Conservation (phyloP, 2,329 filamentous ascomycete species). For the Fusarium incarnatum region DNA sequence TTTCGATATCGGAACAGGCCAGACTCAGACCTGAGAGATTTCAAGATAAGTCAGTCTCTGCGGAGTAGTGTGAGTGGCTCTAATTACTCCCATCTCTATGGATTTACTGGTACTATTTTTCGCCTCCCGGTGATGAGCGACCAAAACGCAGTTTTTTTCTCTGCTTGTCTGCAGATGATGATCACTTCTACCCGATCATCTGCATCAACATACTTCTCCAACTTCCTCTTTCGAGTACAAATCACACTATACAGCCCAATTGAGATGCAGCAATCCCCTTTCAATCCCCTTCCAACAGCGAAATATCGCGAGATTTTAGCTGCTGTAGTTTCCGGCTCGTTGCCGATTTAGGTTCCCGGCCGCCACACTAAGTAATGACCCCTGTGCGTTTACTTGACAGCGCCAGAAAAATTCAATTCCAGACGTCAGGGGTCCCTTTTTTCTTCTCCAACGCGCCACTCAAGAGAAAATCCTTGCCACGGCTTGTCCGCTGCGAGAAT, state of each 20-base stretch:
- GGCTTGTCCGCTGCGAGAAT: slow-evolving; percentile 29
- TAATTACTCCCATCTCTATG: neutral
- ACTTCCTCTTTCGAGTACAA: neutral
- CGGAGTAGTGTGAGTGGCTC: slow-evolving; percentile 20
- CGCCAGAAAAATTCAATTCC: slow-evolving; percentile 12
- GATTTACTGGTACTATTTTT: neutral
- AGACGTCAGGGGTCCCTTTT: slow-evolving; percentile 10
- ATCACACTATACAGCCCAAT: neutral
- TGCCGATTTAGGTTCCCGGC: slow-evolving; percentile 19
- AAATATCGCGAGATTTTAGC: slow-evolving; percentile 38
- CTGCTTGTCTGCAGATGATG: neutral
- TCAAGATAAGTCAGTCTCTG: neutral
- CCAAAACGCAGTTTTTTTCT: neutral
- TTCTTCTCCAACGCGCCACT: slow-evolving; percentile 10
- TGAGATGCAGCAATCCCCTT: neutral
- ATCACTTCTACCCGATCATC: neutral
- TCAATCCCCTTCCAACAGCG: slow-evolving; percentile 7
- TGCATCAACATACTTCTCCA: neutral
- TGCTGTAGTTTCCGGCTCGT: slow-evolving; percentile 24
- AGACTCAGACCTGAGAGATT: slow-evolving; percentile 4
- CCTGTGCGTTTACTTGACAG: neutral
- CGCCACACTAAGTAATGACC: slow-evolving; percentile 6
- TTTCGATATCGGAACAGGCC: slow-evolving; percentile 25
- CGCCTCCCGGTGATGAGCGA: slow-evolving; percentile 31
- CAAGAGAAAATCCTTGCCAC: slow-evolving; percentile 20